Conservation (phyloP, 2,329 filamentous ascomycete genomes). For the Sclerotinia nivalis region DNA sequence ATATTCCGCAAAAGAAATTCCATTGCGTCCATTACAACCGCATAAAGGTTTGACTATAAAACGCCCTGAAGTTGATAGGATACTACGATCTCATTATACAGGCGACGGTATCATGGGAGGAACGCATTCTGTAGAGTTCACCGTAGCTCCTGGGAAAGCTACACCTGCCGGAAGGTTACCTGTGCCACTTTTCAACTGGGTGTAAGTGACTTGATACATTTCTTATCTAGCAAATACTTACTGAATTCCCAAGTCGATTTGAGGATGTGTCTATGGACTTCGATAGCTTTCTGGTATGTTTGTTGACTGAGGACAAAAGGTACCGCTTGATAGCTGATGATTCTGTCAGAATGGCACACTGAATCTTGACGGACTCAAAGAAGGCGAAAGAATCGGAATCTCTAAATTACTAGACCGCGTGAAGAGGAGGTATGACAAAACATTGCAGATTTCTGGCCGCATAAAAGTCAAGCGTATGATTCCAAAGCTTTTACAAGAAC, state of each 20-base stretch:
- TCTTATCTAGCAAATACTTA: not conserved
- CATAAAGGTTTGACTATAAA: not conserved
- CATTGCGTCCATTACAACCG: not conserved
- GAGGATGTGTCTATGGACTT: conserved; percentile 18
- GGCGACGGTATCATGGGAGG: conserved; percentile 17
- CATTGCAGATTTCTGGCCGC: conserved; percentile 27
- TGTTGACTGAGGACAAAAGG: not conserved
- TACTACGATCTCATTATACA: conserved; percentile 7
- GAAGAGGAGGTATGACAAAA: conserved; percentile 30
- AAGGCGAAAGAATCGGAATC: conserved; percentile 27
- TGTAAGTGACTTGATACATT: not conserved
- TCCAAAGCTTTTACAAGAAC: conserved; percentile 30
- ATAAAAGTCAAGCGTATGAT: conserved; percentile 28
- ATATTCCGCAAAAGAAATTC: not conserved
- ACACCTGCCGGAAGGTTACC: not conserved
- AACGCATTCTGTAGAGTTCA: conserved; percentile 1
- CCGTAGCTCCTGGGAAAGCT: not conserved
- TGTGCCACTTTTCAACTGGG: conserved; percentile 8
- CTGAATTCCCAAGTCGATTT: conserved; percentile 11
- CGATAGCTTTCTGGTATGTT: conserved; percentile 13
- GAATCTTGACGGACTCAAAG: conserved; percentile 24
- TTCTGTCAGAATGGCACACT: not conserved
- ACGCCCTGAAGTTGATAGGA: not conserved
- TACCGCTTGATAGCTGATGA: not conserved
- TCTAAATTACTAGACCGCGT: conserved; percentile 26